A percentile compares a stretch with the other conserved stretches of the same genome.
These are phyloP conservation scores for Gossypium aridum DNA, from an alignment of 441 rosid species.

Conservation along the genomic window DNA sequence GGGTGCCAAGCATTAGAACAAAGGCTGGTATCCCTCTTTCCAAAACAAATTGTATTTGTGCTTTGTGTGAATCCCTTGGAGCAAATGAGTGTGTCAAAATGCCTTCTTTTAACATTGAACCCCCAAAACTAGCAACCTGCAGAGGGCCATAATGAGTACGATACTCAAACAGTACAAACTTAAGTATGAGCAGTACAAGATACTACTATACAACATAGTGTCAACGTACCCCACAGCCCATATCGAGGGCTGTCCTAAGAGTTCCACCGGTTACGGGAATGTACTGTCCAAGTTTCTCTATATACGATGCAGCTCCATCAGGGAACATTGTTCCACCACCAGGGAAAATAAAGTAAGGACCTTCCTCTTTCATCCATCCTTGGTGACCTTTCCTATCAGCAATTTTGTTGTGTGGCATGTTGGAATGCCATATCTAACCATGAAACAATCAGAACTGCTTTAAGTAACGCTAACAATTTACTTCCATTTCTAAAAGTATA, in stretches of 20 bases:
- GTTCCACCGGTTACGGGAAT: conserved; percentile 68
- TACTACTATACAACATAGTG: background rate
- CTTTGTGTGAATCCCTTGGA: conserved; percentile 90
- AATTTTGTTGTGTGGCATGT: conserved; percentile 89
- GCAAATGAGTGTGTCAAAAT: conserved; percentile 79
- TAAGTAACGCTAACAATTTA: background rate
- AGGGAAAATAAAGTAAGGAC: conserved; percentile 72
- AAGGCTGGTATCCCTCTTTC: conserved; percentile 96
- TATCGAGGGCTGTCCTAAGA: conserved; percentile 89
- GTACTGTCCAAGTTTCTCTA: conserved; percentile 82
- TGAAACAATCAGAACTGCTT: background rate
- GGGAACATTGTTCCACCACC: conserved; percentile 98
- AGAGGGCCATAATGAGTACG: background rate
- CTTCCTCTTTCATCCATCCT: conserved; percentile 96
- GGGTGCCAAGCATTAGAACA: conserved; percentile 98
- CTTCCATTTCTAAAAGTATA: background rate
- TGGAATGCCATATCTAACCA: conserved; percentile 82
- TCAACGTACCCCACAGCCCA: conserved; percentile 89
- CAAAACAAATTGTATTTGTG: conserved; percentile 90
- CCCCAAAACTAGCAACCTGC: conserved; percentile 96
- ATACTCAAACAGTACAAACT: background rate
- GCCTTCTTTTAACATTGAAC: conserved; percentile 60
- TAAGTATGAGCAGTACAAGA: background rate
- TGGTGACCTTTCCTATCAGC: conserved; percentile 97
- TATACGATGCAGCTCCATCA: conserved; percentile 79